A percentile compares a stretch with the other conserved stretches of the same genome.
Evolutionary conservation across 108 stramenopile genomes (phyloP).

Genomic region (Fragilaria crotonensis): DNA sequence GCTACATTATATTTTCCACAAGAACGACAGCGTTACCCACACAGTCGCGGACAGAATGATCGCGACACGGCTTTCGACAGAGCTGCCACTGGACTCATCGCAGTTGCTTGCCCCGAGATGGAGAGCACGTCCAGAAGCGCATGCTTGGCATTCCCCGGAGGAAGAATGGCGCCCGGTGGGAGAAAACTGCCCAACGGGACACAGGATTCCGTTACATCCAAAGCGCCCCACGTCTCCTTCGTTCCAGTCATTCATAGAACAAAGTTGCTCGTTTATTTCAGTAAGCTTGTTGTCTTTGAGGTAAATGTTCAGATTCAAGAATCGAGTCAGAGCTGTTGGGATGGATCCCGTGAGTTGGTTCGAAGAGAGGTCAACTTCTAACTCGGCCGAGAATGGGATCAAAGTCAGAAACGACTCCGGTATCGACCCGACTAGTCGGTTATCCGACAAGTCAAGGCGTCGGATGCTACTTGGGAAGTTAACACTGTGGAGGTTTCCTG

Average conservation of each 20-base stretch:
- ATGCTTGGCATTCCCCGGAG: too few species aligned
- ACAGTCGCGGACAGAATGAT: too few species aligned
- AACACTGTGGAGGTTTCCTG: conserved; percentile 9
- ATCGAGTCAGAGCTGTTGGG: conserved; percentile 42
- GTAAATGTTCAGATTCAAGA: conserved; percentile 38
- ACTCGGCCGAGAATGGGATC: conserved; percentile 18
- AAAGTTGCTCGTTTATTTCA: conserved; percentile 39
- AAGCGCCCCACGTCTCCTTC: conserved; percentile 49
- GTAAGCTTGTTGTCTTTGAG: conserved; percentile 59
- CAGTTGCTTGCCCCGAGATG: too few species aligned
- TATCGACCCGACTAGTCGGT: neutral
- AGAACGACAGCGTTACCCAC: too few species aligned
- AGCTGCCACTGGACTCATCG: too few species aligned
- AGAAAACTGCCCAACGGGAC: conserved; percentile 44
- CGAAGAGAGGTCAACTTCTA: conserved; percentile 33
- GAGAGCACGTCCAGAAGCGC: too few species aligned
- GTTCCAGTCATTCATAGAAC: conserved; percentile 51
- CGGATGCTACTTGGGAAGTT: neutral
- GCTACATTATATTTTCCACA: too few species aligned
- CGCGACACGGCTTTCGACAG: too few species aligned
- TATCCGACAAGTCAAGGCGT: conserved; percentile 15
- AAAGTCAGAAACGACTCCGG: conserved; percentile 19
- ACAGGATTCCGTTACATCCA: conserved; percentile 65
- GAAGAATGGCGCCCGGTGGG: conserved; percentile 34
- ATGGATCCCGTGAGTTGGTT: conserved; percentile 32